Evolutionary conservation across 805 yeast genomes (phyloP), one percentile per base, ranked within the genome.

Genomic region (Teunomyces lycoperdinae): DNA sequence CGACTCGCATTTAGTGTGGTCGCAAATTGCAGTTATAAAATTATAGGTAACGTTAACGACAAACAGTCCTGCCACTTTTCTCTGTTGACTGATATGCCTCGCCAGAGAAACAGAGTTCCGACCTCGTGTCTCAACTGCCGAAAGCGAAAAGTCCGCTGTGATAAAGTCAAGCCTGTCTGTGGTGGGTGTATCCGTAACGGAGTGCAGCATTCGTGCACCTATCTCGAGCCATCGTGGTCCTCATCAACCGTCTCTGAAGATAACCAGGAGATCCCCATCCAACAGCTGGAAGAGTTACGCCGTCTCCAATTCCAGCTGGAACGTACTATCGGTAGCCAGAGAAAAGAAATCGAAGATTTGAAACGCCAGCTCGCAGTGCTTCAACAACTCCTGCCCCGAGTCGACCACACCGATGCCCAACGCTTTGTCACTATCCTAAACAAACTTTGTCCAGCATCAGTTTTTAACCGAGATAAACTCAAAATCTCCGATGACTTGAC

Each of bases 91-190:
- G 24, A 16, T 30, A 38, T 38, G 41, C 42, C 41, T 14, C 36
- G 44, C 27, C 46, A 62, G 44, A 57, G 77, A 39, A 62, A 63
- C 40, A 56, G 77, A 26, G 74, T 67, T 1, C 77, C 78, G 2
- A 55, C 71, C 11, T 59, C 74, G 28, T 73, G 78, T 50, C 57
- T 68, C 38, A 66, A 66, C 45, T 73, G 78, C 52, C 64, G 71
- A 48, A 63, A 63, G 40, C 51, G 78, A 10, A 72, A 72, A 54
- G 78, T 73, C 54, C 70, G 68, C 49, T 73, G 78, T 57, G 78
- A 73, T 51, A 70, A 70, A 45, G 64, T 50, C 16, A 59, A 62
- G 43, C 78, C 78, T 2, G 58, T 68, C 5, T 73, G 78, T 53
- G 62, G 70, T 2, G 76, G 75, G 5, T 73, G 78, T 55, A 60